Base-by-base conservation (phyloP, 148 eudicot genomes). In the Polygonum maritimum region DNA sequence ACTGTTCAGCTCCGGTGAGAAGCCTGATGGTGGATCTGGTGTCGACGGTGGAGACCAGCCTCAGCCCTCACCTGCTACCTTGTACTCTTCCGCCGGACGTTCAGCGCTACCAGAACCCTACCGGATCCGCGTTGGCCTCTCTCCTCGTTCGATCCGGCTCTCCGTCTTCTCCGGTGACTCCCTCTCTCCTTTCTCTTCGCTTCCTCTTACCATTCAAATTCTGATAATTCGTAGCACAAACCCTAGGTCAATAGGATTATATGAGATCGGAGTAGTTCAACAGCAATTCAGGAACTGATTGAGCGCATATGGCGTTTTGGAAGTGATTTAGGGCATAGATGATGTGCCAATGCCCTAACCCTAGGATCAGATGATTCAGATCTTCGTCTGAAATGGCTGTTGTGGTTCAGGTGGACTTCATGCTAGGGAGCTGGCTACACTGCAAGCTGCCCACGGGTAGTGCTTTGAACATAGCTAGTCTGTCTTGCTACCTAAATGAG, bases 401-500 rank as follows among this genome's bases (percentile, higher is more conserved):
- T 44, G 7, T 80, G 48, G 67, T 13, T 52, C 96, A 92, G 99
- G 82, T 95, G 81, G 98, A 91, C 78, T 81, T 87, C 76, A 77
- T 95, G 13, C 26, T 91, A 26, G 88, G 92, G 60, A 90, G 92
- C 69, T 95, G 99, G 99, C 74, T 95, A 58, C 96, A 92, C 71
- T 88, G 91, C 78, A 55, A 87, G 76, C 77, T 92, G 74, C 99
- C 98, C 21, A 79, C 90, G 3, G 99, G 99, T 15, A 83, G 79
- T 57, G 87, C 86, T 9, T 40, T 95, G 35, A 92, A 91, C 87
- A 95, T 91, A 67, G 80, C 89, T 47, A 92, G 87, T 79, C 84
- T 95, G 31, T 84, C 88, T 2, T 84, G 89, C 45, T 95, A 88
- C 78, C 84, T 95, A 69, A 89, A 89, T 19, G 76, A 84, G 16